phyloP scores from a whole-genome alignment of 176 grass and related monocot species.

The Elymus sibiricus region DNA sequence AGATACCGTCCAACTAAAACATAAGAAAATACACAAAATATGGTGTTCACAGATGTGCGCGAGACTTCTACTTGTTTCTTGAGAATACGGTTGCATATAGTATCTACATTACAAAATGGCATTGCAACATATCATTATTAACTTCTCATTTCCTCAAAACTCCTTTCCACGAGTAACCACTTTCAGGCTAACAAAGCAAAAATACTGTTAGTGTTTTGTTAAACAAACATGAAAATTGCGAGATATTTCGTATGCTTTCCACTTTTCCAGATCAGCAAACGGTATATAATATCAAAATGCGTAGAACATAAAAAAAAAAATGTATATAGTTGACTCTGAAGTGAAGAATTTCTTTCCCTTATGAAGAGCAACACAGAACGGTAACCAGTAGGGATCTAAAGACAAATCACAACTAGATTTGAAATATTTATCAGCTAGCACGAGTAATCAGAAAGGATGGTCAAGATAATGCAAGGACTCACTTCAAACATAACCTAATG shows the following conservation, averaged over 20 bases:
- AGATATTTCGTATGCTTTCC: neutral
- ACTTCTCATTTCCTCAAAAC: neutral
- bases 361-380: neutral
- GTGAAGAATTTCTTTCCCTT: neutral
- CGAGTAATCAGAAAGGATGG: neutral
- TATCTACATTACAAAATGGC: neutral
- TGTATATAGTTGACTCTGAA: neutral
- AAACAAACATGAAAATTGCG: neutral
- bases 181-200: slow-evolving; percentile 1
- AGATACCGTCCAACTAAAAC: neutral
- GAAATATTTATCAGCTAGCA: neutral
- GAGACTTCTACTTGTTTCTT: neutral
- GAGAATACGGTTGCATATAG: neutral
- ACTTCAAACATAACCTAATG: neutral
- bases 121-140: neutral
- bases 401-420: neutral
- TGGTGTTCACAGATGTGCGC: neutral
- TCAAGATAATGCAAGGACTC: neutral
- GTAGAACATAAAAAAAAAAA: neutral
- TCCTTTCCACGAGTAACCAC: neutral
- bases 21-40: neutral
- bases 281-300: neutral
- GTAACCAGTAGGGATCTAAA: neutral
- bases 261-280: neutral
- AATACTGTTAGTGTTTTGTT: neutral